phyloP scores from a whole-genome alignment of 768 basidiomycete genomes.

The Mrakia frigida region DNA sequence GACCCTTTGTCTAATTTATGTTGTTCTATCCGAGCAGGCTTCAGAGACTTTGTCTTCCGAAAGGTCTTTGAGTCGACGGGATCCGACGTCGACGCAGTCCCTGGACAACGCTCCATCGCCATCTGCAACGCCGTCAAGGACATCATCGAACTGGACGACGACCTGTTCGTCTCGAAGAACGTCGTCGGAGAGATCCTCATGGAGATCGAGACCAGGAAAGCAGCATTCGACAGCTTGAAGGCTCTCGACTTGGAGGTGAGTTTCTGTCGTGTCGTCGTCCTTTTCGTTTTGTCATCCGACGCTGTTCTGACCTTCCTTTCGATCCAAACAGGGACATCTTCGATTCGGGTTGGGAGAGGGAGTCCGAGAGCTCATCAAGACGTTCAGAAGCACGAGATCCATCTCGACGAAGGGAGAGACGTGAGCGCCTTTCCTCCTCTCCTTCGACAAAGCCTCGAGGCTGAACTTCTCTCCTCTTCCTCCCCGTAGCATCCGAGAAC shows the following conservation, averaged over 20 bases:
- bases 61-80: background rate
- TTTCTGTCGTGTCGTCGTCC: background rate
- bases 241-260: background rate
- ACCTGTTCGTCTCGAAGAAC: background rate
- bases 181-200: constrained; percentile 10
- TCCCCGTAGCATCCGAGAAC: background rate
- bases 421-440: background rate
- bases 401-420: background rate
- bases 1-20: background rate
- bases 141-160: background rate
- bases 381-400: constrained; percentile 1
- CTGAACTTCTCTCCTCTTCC: background rate
- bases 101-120: background rate
- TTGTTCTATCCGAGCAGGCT: background rate
- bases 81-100: background rate
- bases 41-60: constrained; percentile 7
- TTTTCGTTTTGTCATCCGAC: background rate
- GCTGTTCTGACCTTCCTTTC: background rate
- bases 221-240: constrained; percentile 12
- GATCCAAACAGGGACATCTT: background rate
- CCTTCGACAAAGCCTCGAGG: too few species aligned
- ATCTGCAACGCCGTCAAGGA: constrained; percentile 8
- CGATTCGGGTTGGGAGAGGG: background rate
- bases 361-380: background rate
- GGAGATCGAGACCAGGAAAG: background rate